These are phyloP conservation scores for Fagus crenata DNA, from an alignment of 306 rosid genomes.

Conservation along the genomic window DNA sequence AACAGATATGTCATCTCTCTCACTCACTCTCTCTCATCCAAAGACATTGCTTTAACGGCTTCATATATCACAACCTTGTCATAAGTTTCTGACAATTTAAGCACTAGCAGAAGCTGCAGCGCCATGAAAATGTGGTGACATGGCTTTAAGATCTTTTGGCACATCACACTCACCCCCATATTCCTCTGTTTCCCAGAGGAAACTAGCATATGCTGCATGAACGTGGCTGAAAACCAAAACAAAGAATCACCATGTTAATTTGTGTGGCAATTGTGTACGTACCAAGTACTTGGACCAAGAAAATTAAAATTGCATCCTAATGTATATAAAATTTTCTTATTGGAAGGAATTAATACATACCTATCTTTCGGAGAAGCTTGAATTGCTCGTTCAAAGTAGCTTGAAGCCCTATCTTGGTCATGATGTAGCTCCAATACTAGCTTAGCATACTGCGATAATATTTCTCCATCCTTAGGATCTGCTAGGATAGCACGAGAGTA, in stretches of 20 bases:
- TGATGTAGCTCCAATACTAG: conserved; percentile 74
- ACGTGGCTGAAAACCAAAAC: conserved; percentile 63
- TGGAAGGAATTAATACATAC: conserved; percentile 28
- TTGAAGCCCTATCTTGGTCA: conserved; percentile 62
- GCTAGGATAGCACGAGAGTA: conserved; percentile 80
- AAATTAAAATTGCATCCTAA: neutral
- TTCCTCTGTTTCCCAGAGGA: conserved; percentile 84
- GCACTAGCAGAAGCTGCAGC: conserved; percentile 55
- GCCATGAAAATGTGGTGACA: conserved; percentile 35
- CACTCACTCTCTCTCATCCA: neutral
- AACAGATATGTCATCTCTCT: neutral
- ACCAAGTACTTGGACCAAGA: neutral
- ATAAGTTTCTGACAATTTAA: conserved; percentile 4
- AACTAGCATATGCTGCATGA: conserved; percentile 82
- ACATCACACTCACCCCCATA: conserved; percentile 29
- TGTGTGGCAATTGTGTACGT: neutral
- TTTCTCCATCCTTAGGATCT: conserved; percentile 73
- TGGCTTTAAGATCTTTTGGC: conserved; percentile 15
- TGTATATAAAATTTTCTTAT: neutral
- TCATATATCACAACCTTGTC: neutral
- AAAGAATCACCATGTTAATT: conserved; percentile 14
- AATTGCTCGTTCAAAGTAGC: conserved; percentile 69
- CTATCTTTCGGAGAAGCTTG: conserved; percentile 83
- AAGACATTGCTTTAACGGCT: neutral
- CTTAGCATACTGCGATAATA: conserved; percentile 72